phyloP scores from a whole-genome alignment of 23 red algal genomes.

The Gracilaria caudata region DNA sequence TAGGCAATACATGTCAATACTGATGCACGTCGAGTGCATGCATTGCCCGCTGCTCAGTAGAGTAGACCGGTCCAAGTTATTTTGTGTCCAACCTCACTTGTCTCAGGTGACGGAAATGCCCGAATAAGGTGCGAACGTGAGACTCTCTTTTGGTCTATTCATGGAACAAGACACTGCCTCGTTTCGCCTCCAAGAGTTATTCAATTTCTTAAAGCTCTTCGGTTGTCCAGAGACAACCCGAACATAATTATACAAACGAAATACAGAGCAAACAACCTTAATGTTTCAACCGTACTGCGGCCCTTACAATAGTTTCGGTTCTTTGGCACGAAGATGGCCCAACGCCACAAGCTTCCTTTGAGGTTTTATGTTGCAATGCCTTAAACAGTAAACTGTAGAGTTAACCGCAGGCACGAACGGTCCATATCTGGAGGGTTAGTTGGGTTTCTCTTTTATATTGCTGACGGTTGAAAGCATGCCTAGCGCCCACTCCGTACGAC shows the following conservation, averaged over 20 bases:
- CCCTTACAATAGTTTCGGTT: neutral
- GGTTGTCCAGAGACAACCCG: neutral
- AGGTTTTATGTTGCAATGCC: neutral
- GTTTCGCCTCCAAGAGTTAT: neutral
- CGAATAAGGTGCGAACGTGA: too few relatives aligned
- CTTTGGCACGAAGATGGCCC: neutral
- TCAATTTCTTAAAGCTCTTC: neutral
- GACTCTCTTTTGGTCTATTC: neutral
- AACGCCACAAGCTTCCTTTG: neutral
- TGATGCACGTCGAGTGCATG: neutral
- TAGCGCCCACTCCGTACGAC: neutral
- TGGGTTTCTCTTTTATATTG: too few relatives aligned
- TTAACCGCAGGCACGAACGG: neutral
- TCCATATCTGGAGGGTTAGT: too few relatives aligned
- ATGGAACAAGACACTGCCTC: neutral
- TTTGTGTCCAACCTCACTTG: neutral
- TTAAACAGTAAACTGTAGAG: neutral
- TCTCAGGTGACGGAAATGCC: too few relatives aligned
- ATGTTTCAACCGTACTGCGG: neutral
- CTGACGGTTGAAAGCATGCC: neutral
- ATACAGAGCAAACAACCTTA: neutral
- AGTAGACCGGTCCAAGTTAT: neutral
- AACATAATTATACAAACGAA: too few relatives aligned
- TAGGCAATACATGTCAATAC: neutral
- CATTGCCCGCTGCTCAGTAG: neutral